Evolutionary conservation across 202 grass and related monocot species (phyloP).

Genomic region (Dendrocalamus latiflorus): DNA sequence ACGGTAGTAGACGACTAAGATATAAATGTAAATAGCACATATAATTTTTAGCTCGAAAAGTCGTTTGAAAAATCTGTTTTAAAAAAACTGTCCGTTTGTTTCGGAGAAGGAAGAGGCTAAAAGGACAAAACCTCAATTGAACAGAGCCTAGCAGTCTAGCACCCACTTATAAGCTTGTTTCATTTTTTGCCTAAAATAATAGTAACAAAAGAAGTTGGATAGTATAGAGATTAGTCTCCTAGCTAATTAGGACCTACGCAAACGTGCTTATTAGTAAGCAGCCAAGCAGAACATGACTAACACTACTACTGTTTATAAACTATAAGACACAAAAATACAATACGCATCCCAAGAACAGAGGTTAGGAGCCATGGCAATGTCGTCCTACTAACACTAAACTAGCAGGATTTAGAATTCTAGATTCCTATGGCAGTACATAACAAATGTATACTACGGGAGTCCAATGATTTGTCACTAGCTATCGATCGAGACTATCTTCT

Average conservation of each 20-base stretch:
- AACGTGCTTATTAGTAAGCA: not conserved
- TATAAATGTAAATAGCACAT: too few relatives aligned
- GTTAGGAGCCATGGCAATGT: not conserved
- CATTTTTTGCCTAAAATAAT: not conserved
- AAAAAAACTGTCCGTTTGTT: too few relatives aligned
- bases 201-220: not conserved
- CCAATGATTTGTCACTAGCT: not conserved
- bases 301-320: not conserved
- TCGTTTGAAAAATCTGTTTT: too few relatives aligned
- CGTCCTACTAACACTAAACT: not conserved
- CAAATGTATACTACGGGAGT: not conserved
- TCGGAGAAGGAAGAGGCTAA: too few relatives aligned
- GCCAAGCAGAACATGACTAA: not conserved
- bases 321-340: too few relatives aligned
- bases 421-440: not conserved
- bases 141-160: not conserved
- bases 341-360: not conserved
- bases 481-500: not conserved
- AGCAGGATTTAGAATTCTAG: not conserved
- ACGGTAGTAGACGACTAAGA: fast-evolving
- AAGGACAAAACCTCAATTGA: too few relatives aligned
- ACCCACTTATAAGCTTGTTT: not conserved
- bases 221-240: not conserved
- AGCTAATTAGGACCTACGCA: not conserved
- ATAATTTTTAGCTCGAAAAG: too few relatives aligned